Evolutionary conservation across 1,284 basidiomycete species (phyloP).

Genomic region (Termitomyces sp.): DNA sequence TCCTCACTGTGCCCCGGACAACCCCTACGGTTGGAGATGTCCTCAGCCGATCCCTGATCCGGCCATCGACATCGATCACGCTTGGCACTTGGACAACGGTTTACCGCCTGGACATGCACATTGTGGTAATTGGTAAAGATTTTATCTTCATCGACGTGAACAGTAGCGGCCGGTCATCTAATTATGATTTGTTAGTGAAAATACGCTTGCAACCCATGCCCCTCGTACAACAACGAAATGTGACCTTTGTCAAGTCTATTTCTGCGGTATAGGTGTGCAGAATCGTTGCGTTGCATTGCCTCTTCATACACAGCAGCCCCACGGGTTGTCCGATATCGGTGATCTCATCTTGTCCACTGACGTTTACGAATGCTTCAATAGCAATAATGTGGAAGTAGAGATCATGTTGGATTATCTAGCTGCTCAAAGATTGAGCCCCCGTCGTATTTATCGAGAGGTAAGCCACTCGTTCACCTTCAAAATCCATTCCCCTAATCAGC

Average conservation of each 20-base stretch:
- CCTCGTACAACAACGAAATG: constrained; percentile 67
- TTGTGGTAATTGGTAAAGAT: constrained; percentile 67
- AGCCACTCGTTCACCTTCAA: constrained; percentile 14
- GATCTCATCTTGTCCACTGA: constrained; percentile 70
- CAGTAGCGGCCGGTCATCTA: background rate
- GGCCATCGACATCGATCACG: constrained; percentile 53
- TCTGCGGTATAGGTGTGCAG: constrained; percentile 71
- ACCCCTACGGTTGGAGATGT: constrained; percentile 68
- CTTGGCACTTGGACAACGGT: constrained; percentile 70
- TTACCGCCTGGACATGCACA: constrained; percentile 67
- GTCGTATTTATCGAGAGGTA: constrained; percentile 71
- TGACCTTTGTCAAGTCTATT: constrained; percentile 71
- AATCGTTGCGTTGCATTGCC: constrained; percentile 61
- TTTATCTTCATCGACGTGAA: background rate
- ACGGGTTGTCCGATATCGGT: constrained; percentile 56
- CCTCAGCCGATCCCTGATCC: constrained; percentile 71
- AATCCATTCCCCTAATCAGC: background rate
- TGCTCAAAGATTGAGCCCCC: constrained; percentile 52
- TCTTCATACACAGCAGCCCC: constrained; percentile 57
- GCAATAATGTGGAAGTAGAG: constrained; percentile 72
- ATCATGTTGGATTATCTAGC: constrained; percentile 73
- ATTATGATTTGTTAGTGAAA: constrained; percentile 47
- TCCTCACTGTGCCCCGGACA: constrained; percentile 63
- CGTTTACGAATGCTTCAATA: constrained; percentile 72
- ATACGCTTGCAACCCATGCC: constrained; percentile 59